Evolutionary conservation across 495 filamentous ascomycete species (phyloP), one percentile per base, ranked within the genome.

Genomic region (Alectoria sarmentosa): DNA sequence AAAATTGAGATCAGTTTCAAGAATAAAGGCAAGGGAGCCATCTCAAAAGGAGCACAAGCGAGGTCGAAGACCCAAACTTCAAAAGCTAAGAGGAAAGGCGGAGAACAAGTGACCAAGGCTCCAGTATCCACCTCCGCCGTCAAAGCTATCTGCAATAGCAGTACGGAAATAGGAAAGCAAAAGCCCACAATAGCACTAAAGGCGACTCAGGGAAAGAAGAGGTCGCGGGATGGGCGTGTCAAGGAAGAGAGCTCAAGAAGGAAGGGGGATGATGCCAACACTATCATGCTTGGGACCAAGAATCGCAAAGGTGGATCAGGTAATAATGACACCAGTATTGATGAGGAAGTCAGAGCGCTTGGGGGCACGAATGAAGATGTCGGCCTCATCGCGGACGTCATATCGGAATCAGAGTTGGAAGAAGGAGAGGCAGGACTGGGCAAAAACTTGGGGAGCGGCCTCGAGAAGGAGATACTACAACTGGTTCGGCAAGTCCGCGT

Each of bases 351-450:
- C 67, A 72, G 85, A 62, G 87, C 85, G 28, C 79, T 95, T 46
- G 90, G 90, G 26, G 90, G 90, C 30, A 88, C 87, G 36, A 83
- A 90, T 71, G 87, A 90, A 34, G 89, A 92, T 70, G 73, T 87
- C 48, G 83, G 88, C 55, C 75, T 91, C 42, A 76, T 92, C 56
- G 84, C 78, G 21, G 83, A 79, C 66, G 69, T 85, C 19, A 77
- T 84, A 59, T 89, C 87, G 1, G 86, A 83, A 59, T 82, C 82
- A 37, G 86, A 90, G 68, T 77, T 80, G 19, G 82, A 84, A 60
- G 76, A 71, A 55, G 71, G 72, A 42, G 58, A 64, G 34, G 30
- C 72, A 3, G 72, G 70, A 59, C 70, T 73, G 49, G 65, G 65
- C 7, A 75, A 73, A 60, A 58, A 55, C 30, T 68, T 69, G 42